phyloP scores from a whole-genome alignment of 2,329 filamentous ascomycete genomes.

The Botryotinia narcissicola region DNA sequence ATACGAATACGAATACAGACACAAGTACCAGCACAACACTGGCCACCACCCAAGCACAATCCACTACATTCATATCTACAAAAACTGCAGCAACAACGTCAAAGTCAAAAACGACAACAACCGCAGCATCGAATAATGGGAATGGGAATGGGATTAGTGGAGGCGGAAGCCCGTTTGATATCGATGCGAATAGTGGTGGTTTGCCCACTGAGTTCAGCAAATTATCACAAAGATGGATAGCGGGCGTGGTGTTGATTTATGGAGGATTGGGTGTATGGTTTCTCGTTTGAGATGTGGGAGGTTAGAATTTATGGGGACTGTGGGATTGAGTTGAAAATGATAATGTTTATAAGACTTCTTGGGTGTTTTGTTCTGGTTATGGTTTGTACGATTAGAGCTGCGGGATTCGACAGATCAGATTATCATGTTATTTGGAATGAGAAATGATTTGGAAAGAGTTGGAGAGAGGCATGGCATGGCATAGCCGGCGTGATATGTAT shows the following conservation, averaged over 20 bases:
- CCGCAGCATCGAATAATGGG: background rate
- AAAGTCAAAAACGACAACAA: background rate
- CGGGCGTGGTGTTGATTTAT: background rate
- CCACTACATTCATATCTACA: background rate
- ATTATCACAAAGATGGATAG: background rate
- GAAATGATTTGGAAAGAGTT: background rate
- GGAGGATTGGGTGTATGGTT: background rate
- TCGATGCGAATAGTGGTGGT: slow-evolving; percentile 10
- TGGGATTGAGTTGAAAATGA: background rate
- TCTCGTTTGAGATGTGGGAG: background rate
- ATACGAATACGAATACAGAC: background rate
- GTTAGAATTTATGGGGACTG: background rate
- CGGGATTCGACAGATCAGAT: background rate
- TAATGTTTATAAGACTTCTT: background rate
- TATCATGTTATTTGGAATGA: background rate
- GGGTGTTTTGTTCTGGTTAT: background rate
- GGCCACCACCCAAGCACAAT: background rate
- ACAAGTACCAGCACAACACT: background rate
- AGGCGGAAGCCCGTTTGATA: slow-evolving; percentile 23
- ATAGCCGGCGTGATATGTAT: background rate
- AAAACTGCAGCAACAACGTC: background rate
- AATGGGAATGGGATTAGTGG: slow-evolving; percentile 13
- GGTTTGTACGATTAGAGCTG: background rate
- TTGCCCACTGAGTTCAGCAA: background rate
- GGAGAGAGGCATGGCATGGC: background rate